Percentiles rank a stretch among this genome's conserved stretches.
phyloP scores from a whole-genome alignment of 768 basidiomycete genomes.

The Hysterangium stoloniferum region DNA sequence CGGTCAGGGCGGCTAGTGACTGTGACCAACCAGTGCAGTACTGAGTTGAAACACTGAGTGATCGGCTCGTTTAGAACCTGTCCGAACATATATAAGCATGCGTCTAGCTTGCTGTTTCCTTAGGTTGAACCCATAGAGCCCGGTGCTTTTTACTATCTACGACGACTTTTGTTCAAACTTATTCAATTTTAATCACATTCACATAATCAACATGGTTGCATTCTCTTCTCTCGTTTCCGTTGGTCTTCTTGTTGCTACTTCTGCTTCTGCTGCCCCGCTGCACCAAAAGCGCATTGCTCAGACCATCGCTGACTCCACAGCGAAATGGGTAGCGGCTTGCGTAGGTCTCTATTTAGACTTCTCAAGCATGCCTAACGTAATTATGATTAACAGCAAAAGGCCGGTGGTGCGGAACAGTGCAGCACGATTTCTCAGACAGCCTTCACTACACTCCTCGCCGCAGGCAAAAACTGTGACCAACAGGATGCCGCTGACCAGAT shows the following conservation, averaged over 20 bases:
- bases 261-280: constrained; percentile 28
- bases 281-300: constrained; percentile 42
- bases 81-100: too few species aligned
- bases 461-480: constrained; percentile 31
- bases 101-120: too few species aligned
- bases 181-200: too few species aligned
- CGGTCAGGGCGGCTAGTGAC: too few species aligned
- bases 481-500: constrained; percentile 42
- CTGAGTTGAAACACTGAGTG: too few species aligned
- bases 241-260: constrained; percentile 13
- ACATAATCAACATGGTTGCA: constrained; percentile 12
- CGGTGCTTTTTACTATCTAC: too few species aligned
- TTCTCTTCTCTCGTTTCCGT: constrained; percentile 21
- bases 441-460: constrained; percentile 18
- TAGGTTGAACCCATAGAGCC: too few species aligned
- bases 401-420: constrained; percentile 15
- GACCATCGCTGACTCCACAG: constrained; percentile 38
- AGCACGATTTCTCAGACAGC: constrained; percentile 11
- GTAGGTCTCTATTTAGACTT: constrained; percentile 29
- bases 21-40: too few species aligned
- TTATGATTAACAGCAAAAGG: not conserved
- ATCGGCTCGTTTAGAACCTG: too few species aligned
- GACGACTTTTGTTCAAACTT: too few species aligned
- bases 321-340: constrained; percentile 45
- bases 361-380: not conserved